Evolutionary conservation across 768 basidiomycete genomes (phyloP), one percentile per base, ranked within the genome.

Genomic region (Boletus sp.): DNA sequence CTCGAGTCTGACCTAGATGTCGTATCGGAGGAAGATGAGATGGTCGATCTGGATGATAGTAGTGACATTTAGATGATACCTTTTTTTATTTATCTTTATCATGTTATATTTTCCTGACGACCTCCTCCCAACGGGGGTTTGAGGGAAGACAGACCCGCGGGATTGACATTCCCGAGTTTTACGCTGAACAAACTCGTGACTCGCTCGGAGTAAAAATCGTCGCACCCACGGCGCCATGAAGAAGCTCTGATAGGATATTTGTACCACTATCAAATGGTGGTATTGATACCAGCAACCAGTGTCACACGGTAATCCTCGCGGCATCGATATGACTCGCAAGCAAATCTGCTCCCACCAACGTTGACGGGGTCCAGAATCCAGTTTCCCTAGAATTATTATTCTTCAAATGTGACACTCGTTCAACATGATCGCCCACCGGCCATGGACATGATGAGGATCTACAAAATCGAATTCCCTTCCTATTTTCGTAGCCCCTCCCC

Each of bases 41-140:
- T 64, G 64, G 54, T 64, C 9, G 64, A 64, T 54, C 25, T 64
- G 43, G 64, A 64, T 25, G 58, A 44, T 33, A 60, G 64, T 37
- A 66, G 64, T 46, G 64, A 64, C 14, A 2, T 11, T 41, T 66
- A 15, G 30, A 38, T 17, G 47, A 32, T 47, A 34, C 27, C 39
- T 9, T 5, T 13, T 5, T 42, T n/a, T n/a, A n/a, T n/a, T n/a
- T n/a, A n/a, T n/a, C n/a, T n/a, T n/a, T n/a, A n/a, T n/a, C 35
- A 37, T 7, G 5, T 9, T 11, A 4, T 5, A 32, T 56, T 35
- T 32, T 3, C 23, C 44, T 29, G 37, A 35, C 11, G n/a, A n/a
- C 17, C 3, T 44, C 29, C 21, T 14, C 13, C 14, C 13, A 38
- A 38, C 5, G 9, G 10, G n/a, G n/a, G 4, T n/a, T n/a, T 8